Percentiles rank a stretch among this genome's conserved stretches.
Conservation (phyloP, 208 protist genomes). For the Blastocrithidia nonstop region DNA sequence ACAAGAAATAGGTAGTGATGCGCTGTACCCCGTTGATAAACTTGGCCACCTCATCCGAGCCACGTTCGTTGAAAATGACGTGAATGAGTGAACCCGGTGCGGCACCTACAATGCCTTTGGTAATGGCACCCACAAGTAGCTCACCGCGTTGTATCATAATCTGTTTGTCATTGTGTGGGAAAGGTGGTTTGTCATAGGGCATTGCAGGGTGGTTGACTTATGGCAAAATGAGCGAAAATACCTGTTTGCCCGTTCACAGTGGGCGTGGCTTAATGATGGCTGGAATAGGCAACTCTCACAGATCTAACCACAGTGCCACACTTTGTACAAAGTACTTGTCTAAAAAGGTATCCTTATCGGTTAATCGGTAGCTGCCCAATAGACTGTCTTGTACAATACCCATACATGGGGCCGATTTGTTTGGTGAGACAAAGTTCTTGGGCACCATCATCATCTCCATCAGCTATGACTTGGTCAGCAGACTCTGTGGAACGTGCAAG, state of each 20-base stretch:
- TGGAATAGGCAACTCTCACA: conserved; percentile 92
- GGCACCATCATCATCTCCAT: conserved; percentile 98
- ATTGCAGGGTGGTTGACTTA: conserved; percentile 81
- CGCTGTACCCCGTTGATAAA: conserved; percentile 92
- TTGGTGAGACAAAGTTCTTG: conserved; percentile 98
- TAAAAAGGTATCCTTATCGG: conserved; percentile 93
- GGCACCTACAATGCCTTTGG: conserved; percentile 84
- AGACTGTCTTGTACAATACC: conserved; percentile 99
- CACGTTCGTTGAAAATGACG: conserved; percentile 94
- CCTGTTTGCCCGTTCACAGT: conserved; percentile 99
- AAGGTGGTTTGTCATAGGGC: conserved; percentile 36
- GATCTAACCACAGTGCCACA: conserved; percentile 93
- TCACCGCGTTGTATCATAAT: conserved; percentile 89
- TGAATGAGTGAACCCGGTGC: conserved; percentile 90
- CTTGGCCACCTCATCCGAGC: conserved; percentile 84
- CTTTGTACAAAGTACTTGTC: conserved; percentile 96
- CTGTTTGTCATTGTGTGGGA: conserved; percentile 69
- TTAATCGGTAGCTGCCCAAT: conserved; percentile 89
- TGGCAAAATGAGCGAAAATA: conserved; percentile 96
- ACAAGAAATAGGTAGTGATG: conserved; percentile 95
- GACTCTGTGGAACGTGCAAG: conserved; percentile 97
- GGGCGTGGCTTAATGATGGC: conserved; percentile 95
- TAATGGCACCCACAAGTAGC: conserved; percentile 81
- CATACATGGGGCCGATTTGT: conserved; percentile 97
- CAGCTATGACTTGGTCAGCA: conserved; percentile 93